A percentile compares a stretch with the other conserved stretches of the same genome.
These are phyloP conservation scores for Puccinia hordei DNA, from an alignment of 1,284 basidiomycete genomes.

Conservation along the genomic window DNA sequence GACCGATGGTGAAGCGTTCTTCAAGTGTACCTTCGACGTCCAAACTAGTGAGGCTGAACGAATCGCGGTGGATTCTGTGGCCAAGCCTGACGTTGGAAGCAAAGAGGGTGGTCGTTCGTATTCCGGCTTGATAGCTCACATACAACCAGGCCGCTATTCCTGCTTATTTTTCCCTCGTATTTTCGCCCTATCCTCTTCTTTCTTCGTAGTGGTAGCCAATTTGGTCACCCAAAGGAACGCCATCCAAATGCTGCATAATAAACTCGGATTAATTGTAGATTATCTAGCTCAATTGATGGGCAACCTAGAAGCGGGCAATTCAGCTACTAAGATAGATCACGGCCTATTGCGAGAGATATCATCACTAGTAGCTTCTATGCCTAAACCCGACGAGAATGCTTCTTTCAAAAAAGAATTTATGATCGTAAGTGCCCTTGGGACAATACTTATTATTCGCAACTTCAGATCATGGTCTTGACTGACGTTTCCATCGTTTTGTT, in stretches of 20 bases:
- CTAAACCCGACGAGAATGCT: conserved; percentile 72
- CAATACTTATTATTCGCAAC: neutral
- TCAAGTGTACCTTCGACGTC: conserved; percentile 81
- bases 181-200: neutral
- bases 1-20: conserved; percentile 62
- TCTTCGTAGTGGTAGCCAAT: conserved; percentile 75
- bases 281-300: conserved; percentile 70
- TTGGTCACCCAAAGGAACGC: conserved; percentile 89
- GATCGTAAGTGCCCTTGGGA: conserved; percentile 65
- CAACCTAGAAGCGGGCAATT: conserved; percentile 61
- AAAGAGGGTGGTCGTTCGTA: conserved; percentile 66
- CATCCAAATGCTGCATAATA: conserved; percentile 90
- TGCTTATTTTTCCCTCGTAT: conserved; percentile 11
- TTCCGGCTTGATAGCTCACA: neutral
- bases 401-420: conserved; percentile 80
- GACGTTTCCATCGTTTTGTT: neutral
- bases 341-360: conserved; percentile 78
- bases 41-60: conserved; percentile 97
- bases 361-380: conserved; percentile 80
- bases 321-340: conserved; percentile 67
- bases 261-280: conserved; percentile 76
- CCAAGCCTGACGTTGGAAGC: conserved; percentile 76
- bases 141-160: neutral
- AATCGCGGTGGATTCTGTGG: conserved; percentile 94
- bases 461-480: neutral